Conservation (phyloP, 192 early-diverging fungal genomes). For the Coemansia sp. region DNA sequence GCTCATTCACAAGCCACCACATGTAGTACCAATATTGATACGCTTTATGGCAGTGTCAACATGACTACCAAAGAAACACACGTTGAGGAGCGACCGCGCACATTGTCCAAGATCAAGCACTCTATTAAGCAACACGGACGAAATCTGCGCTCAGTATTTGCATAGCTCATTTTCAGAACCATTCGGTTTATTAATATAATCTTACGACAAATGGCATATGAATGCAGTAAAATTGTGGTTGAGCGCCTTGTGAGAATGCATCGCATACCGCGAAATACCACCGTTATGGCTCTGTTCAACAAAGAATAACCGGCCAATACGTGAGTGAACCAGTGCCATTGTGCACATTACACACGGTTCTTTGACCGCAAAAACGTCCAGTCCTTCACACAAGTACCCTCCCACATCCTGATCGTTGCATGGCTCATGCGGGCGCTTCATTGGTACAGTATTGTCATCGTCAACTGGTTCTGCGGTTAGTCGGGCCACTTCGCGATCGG, state of each 20-base stretch:
- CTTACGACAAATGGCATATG: slow-evolving; percentile 9
- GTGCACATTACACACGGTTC: slow-evolving; percentile 94
- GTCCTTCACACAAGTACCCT: slow-evolving; percentile 77
- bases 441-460: slow-evolving; percentile 1
- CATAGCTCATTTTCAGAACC: neutral
- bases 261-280: slow-evolving; percentile 30
- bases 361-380: slow-evolving; percentile 76
- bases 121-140: neutral
- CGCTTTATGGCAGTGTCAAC: neutral
- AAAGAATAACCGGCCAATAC: slow-evolving; percentile 84
- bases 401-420: slow-evolving; percentile 3
- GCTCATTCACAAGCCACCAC: slow-evolving; percentile 1
- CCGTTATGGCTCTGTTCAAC: slow-evolving; percentile 14
- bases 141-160: neutral
- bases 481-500: slow-evolving; percentile 56
- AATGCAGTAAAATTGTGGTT: slow-evolving; percentile 51
- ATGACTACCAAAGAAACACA: neutral
- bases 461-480: slow-evolving; percentile 2
- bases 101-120: neutral
- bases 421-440: slow-evolving; percentile 16
- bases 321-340: slow-evolving; percentile 94
- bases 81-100: neutral
- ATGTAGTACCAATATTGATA: neutral
- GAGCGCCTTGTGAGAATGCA: slow-evolving; percentile 36
- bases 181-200: neutral